Evolutionary conservation across 1,139 yeast genomes (phyloP).

Genomic region (Hyphopichia burtonii): DNA sequence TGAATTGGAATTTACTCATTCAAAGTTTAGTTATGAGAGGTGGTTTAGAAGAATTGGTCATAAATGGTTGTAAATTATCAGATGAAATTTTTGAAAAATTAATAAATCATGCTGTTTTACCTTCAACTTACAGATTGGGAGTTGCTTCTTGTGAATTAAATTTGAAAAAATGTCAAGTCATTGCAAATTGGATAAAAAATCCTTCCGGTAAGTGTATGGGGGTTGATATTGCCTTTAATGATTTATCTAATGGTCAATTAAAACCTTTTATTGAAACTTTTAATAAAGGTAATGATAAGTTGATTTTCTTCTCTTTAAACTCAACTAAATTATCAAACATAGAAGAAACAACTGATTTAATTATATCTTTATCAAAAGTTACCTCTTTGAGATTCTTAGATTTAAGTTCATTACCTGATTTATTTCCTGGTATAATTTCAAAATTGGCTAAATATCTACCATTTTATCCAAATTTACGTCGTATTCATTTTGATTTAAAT

Average conservation of each 20-base stretch:
- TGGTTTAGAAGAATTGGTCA: constrained; percentile 78
- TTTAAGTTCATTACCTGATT: constrained; percentile 65
- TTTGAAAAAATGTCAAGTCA: constrained; percentile 50
- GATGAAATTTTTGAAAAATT: constrained; percentile 50
- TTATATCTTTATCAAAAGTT: constrained; percentile 50
- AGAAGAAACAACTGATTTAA: constrained; percentile 52
- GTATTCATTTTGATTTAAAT: constrained; percentile 79
- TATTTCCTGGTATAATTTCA: constrained; percentile 72
- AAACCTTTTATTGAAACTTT: constrained; percentile 48
- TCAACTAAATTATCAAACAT: constrained; percentile 59
- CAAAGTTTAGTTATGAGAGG: constrained; percentile 57
- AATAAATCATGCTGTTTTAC: constrained; percentile 51
- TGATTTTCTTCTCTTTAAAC: constrained; percentile 69
- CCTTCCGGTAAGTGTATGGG: constrained; percentile 65
- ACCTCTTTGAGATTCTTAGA: constrained; percentile 71
- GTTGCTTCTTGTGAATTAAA: constrained; percentile 71
- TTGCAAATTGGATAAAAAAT: constrained; percentile 63
- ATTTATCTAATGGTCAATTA: constrained; percentile 55
- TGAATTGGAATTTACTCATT: constrained; percentile 77
- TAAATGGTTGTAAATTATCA: constrained; percentile 74
- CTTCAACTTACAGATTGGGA: constrained; percentile 69
- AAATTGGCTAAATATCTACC: constrained; percentile 65
- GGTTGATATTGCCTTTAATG: constrained; percentile 82
- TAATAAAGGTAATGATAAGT: constrained; percentile 35
- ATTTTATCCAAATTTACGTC: constrained; percentile 56